Conservation (phyloP, 176 grass and related monocot genomes). For the Otatea glauca region DNA sequence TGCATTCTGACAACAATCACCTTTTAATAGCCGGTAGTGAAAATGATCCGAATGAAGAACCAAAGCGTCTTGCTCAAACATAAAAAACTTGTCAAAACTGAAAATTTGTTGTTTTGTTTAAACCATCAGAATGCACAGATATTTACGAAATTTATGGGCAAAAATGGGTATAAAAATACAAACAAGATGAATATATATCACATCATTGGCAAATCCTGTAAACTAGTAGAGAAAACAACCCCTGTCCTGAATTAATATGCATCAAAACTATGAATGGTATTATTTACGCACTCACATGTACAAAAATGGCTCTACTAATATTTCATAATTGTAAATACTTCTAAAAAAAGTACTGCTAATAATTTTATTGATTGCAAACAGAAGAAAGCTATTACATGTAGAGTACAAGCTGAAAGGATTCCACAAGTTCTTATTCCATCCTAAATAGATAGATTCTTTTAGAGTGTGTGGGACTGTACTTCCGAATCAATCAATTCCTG, state of each 20-base stretch:
- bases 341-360: neutral
- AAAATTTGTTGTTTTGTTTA: neutral
- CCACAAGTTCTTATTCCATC: neutral
- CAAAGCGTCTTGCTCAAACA: slow-evolving; percentile 5
- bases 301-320: neutral
- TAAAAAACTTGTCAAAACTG: slow-evolving; percentile 8
- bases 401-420: neutral
- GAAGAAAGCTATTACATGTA: neutral
- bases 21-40: slow-evolving; percentile 33
- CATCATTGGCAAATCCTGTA: neutral
- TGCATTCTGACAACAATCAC: slow-evolving; percentile 66
- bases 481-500: neutral
- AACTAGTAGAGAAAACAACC: neutral
- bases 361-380: neutral
- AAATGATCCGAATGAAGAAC: slow-evolving; percentile 12
- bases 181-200: slow-evolving; percentile 16
- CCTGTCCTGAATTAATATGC: neutral
- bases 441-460: neutral
- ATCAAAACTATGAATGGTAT: neutral
- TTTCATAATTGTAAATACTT: slow-evolving; percentile 1
- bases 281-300: slow-evolving; percentile 26
- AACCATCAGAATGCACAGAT: slow-evolving; percentile 1
- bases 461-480: neutral
- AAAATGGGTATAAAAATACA: slow-evolving; percentile 1
- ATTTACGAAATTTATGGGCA: slow-evolving; percentile 14